Evolutionary conservation across 352 stramenopile genomes (phyloP), one percentile per base, ranked within the genome.

Genomic region (Bremia lactucae): DNA sequence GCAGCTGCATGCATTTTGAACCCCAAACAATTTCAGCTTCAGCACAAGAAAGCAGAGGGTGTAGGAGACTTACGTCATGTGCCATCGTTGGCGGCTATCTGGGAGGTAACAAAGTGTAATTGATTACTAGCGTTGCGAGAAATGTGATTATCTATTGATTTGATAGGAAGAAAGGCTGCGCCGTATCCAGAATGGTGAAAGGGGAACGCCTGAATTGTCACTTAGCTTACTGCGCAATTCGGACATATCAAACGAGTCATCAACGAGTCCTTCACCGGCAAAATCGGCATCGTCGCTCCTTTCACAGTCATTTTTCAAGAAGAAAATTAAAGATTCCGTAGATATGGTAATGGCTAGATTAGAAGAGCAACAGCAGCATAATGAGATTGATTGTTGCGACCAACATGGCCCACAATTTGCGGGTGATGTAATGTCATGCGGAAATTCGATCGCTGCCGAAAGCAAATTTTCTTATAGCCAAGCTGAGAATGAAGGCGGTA

Each of bases 301-400:
- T 9, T 90, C 80, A 2, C 80, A 93, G 36, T 90, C 80, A 10
- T 80, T 80, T 64, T 93, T 89, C 31, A 58, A 67, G 4, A 59
- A 83, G n/a, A 83, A 82, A 26, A 84, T 90, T 65, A 62, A 78
- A 49, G 57, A 76, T 6, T 83, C 77, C 7, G 43, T 84, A 6
- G 52, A 72, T n/a, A 26, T 43, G 2, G 68, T 93, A 5, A 54
- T 93, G 19, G 20, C 67, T 8, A 43, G 67, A 21, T 55, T 88
- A 36, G 39, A 64, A 20, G 58, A 57, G 6, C 45, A 65, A 29
- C 3, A 14, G 24, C 25, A 52, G 10, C 34, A 28, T 23, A 50
- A 15, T 6, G 52, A 42, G 39, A 42, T 19, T 7, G 36, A 14
- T 22, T 31, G n/a, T 46, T 9, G 29, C 25, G 34, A 15, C 2